Evolutionary conservation across 495 filamentous ascomycete genomes (phyloP), one percentile per base, ranked within the genome.

Genomic region (Penicillium cataractarum): DNA sequence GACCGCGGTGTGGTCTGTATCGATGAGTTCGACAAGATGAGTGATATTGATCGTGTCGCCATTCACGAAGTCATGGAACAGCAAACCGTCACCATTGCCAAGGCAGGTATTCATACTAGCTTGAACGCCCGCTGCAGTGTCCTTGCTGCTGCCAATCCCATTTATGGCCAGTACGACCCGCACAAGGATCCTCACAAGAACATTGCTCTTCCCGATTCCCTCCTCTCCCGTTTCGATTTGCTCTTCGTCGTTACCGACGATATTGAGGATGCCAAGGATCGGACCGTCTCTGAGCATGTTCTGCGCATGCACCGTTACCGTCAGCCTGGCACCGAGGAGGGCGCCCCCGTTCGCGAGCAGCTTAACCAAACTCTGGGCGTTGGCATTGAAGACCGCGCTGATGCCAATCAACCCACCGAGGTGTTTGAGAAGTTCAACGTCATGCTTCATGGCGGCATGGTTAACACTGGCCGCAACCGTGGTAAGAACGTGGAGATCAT

Each of bases 31-130:
- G 95, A 99, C 78, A 99, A 99, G 78, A 99, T 99, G 95, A 96
- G 91, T 64, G 95, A 98, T 75, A 89, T 98, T 39, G 95, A 99
- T 74, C 88, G 95, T 65, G 95, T 99, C 22, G 95, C 95, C 50
- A 99, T 99, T 68, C 95, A 99, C 84, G 95, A 99, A 92, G 95
- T 99, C 58, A 99, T 99, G 95, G 95, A 99, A 77, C 95, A 99
- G 79, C 95, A 99, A 74, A 99, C 95, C 0, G 95, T 99, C 61
- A 99, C 95, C 29, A 98, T 99, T 69, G 95, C 95, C 29, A 99
- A 99, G 78, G 95, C 95, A 5, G 95, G 95, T 65, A 99, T 99
- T 52, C 95, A 99, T 77, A 99, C 95, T 6, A 96, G 92, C 22
- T 85, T 99, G 59, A 99, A 99, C 68, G 96, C 95, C 33, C 88